A percentile compares a stretch with the other conserved stretches of the same genome.
These are phyloP conservation scores for Echinosophora koreensis DNA, from an alignment of 306 rosid species.

Conservation along the genomic window DNA sequence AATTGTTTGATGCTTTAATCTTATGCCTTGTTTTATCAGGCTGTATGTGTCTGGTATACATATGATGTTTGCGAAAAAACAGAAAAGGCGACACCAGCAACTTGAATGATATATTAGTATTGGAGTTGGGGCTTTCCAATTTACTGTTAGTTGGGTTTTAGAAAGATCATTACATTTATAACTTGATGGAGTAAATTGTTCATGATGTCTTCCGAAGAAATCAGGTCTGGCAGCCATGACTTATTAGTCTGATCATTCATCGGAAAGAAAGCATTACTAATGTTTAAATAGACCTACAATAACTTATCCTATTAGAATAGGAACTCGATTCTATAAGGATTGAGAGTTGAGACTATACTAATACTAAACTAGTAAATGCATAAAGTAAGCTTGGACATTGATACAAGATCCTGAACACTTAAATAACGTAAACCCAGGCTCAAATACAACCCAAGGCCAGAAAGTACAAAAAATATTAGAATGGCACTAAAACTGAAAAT, in stretches of 20 bases:
- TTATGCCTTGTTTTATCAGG: conserved; percentile 8
- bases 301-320: background rate
- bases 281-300: background rate
- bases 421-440: background rate
- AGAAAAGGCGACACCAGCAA: background rate
- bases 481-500: background rate
- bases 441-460: conserved; percentile 3
- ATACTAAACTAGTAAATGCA: background rate
- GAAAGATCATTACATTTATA: conserved; percentile 6
- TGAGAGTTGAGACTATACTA: background rate
- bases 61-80: background rate
- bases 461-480: background rate
- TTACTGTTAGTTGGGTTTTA: conserved; percentile 20
- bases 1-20: background rate
- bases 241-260: background rate
- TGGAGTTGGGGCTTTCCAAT: background rate
- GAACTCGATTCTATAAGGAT: background rate
- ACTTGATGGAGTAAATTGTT: background rate
- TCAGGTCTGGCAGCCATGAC: background rate
- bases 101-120: conserved; percentile 1
- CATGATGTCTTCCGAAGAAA: background rate
- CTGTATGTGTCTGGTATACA: background rate
- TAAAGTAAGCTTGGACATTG: background rate
- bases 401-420: background rate
- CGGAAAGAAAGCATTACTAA: background rate